Evolutionary conservation across 208 protist species (phyloP), one percentile per base, ranked within the genome.

Genomic region (Phytomonas francai): DNA sequence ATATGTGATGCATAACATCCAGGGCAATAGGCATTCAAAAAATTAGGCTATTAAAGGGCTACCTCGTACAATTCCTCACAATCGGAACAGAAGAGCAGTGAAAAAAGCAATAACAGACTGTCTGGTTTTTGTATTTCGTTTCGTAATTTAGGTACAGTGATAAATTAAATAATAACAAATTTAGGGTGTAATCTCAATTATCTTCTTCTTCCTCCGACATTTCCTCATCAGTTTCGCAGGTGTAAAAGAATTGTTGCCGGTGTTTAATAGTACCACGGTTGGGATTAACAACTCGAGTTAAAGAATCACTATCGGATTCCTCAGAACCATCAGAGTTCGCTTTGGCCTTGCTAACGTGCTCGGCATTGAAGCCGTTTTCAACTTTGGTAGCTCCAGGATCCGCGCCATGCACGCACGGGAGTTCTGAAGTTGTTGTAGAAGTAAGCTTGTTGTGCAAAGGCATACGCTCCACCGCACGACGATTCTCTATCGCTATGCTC

Each of bases 221-320:
- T 51, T 83, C 84, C 27, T 81, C 79, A 22, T 86, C 83, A 7
- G 73, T 73, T 27, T 88, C 83, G 1, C 84, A 83, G 42, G 71
- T 80, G 60, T 81, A 92, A 64, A 92, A 94, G 67, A 82, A 90
- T 62, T 88, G 85, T 65, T 85, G 78, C 9, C 76, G 77, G 71
- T 94, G 88, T 25, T 77, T 73, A 72, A 94, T 89, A 71, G 80
- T 94, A 27, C 82, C 68, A 51, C 88, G 71, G 65, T 94, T 94
- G 3, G 82, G 85, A 67, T 94, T 94, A 22, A 73, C 68, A 58
- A 79, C 36, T 9, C 22, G 45, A 16, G 29, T 16, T 3, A 78
- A 58, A 9, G 54, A 31, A 28, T 76, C 77, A 59, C 19, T 42
- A n/a, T n/a, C n/a, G n/a, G n/a, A 51, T 16, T 82, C 73, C 36